A percentile compares a stretch with the other conserved stretches of the same genome.
phyloP scores from a whole-genome alignment of 768 basidiomycete species.

The Crassisporium funariophilum region DNA sequence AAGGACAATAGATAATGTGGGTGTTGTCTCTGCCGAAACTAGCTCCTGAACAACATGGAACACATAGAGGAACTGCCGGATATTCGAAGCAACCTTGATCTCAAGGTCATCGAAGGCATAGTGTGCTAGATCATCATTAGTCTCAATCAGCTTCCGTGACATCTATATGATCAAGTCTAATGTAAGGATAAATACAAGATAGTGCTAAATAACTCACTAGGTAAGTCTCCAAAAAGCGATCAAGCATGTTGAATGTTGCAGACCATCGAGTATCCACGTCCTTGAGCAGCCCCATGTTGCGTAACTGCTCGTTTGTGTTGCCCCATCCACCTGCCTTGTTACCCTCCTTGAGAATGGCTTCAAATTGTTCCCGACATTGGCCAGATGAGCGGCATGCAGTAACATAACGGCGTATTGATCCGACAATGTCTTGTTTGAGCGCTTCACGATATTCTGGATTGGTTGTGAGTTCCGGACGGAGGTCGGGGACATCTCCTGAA shows the following conservation, averaged over 20 bases:
- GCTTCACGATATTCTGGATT: constrained; percentile 18
- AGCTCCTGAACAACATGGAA: constrained; percentile 28
- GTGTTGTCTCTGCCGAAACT: constrained; percentile 30
- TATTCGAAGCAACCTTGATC: constrained; percentile 23
- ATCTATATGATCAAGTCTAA: no score
- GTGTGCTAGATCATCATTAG: no score
- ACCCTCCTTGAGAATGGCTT: constrained; percentile 23
- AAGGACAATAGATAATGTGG: constrained; percentile 30
- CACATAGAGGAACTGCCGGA: constrained; percentile 21
- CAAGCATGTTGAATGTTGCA: constrained; percentile 34
- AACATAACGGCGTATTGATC: constrained; percentile 20
- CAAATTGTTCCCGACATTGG: constrained; percentile 30
- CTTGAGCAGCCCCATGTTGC: constrained; percentile 19
- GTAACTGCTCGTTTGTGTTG: constrained; percentile 1
- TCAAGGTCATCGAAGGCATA: constrained; percentile 14
- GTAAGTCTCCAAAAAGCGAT: constrained; percentile 24
- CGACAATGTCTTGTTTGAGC: constrained; percentile 26
- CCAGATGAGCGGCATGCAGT: constrained; percentile 28
- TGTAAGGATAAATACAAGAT: not conserved
- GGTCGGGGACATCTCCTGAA: no score
- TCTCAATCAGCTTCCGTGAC: no score
- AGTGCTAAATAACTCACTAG: constrained; percentile 13
- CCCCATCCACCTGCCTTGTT: constrained; percentile 19
- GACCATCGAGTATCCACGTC: constrained; percentile 37
- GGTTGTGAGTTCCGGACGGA: no score